phyloP scores from a whole-genome alignment of 192 early-diverging fungal genomes.

The Coemansia sp. region DNA sequence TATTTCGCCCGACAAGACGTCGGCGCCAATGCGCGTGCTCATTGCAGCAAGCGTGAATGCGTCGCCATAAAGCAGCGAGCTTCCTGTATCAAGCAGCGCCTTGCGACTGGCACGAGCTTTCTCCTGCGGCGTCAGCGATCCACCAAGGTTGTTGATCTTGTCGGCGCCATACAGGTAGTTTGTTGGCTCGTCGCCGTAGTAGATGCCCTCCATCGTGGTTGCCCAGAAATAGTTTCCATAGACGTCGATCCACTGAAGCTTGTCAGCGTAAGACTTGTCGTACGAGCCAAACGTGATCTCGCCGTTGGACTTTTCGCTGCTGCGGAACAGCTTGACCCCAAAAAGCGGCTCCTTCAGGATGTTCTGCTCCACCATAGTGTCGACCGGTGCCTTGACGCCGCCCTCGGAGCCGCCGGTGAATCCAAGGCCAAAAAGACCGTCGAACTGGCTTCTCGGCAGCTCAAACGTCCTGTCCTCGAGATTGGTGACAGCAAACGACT shows the following conservation, averaged over 20 bases:
- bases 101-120: conserved; percentile 49
- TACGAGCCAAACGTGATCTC: conserved; percentile 56
- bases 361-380: conserved; percentile 40
- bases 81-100: conserved; percentile 49
- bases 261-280: conserved; percentile 45
- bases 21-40: conserved; percentile 45
- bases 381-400: conserved; percentile 39
- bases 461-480: conserved; percentile 46
- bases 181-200: conserved; percentile 43
- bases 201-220: conserved; percentile 49
- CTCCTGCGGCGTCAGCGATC: conserved; percentile 13
- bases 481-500: conserved; percentile 49
- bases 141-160: conserved; percentile 23
- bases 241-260: conserved; percentile 53
- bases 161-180: conserved; percentile 52
- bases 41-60: conserved; percentile 40
- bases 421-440: conserved; percentile 55
- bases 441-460: conserved; percentile 48
- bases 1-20: conserved; percentile 35
- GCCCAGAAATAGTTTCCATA: conserved; percentile 61
- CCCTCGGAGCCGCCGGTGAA: conserved; percentile 47
- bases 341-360: conserved; percentile 41
- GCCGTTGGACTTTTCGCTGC: conserved; percentile 34
- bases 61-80: conserved; percentile 51
- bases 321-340: conserved; percentile 37